These are phyloP conservation scores for Rhizopus stolonifer DNA, from an alignment of 371 early-diverging fungal genomes.

Conservation along the genomic window DNA sequence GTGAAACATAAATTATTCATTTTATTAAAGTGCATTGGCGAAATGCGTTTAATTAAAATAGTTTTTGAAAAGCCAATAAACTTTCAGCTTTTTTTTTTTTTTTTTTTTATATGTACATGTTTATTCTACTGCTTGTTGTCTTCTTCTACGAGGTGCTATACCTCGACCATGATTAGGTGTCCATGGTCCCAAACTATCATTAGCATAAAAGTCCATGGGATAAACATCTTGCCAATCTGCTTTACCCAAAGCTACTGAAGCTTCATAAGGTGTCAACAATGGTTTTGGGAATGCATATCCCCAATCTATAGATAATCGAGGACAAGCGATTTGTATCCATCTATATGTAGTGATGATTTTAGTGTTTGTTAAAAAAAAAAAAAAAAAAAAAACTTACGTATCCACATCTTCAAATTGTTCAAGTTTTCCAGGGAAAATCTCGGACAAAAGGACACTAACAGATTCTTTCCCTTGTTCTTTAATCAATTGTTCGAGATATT, in stretches of 20 bases:
- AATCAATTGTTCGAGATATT: slow-evolving; percentile 72
- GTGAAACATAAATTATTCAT: slow-evolving; percentile 1
- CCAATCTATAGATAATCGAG: slow-evolving; percentile 99
- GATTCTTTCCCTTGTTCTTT: slow-evolving; percentile 66
- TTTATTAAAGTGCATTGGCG: not conserved
- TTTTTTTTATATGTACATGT: too few relatives aligned
- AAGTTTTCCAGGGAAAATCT: slow-evolving; percentile 92
- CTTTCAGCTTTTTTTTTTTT: too few relatives aligned
- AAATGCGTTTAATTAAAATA: too few relatives aligned
- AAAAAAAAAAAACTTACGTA: slow-evolving; percentile 48
- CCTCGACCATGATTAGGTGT: slow-evolving; percentile 84
- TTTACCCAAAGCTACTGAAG: slow-evolving; percentile 80
- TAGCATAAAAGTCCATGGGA: slow-evolving; percentile 98
- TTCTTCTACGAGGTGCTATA: slow-evolving; percentile 25
- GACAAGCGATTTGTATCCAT: slow-evolving; percentile 98
- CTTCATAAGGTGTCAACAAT: slow-evolving; percentile 96
- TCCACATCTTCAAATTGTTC: slow-evolving; percentile 89
- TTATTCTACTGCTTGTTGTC: not conserved
- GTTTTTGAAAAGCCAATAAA: too few relatives aligned
- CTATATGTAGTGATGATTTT: slow-evolving; percentile 20
- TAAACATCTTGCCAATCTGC: slow-evolving; percentile 83
- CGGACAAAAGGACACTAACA: slow-evolving; percentile 83
- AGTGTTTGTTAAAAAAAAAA: not conserved
- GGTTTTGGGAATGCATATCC: slow-evolving; percentile 96
- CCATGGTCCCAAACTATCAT: slow-evolving; percentile 92